Percentiles rank a stretch among this genome's conserved stretches.
Conservation (phyloP, 108 stramenopile species). For the Nitzschia sp. region DNA sequence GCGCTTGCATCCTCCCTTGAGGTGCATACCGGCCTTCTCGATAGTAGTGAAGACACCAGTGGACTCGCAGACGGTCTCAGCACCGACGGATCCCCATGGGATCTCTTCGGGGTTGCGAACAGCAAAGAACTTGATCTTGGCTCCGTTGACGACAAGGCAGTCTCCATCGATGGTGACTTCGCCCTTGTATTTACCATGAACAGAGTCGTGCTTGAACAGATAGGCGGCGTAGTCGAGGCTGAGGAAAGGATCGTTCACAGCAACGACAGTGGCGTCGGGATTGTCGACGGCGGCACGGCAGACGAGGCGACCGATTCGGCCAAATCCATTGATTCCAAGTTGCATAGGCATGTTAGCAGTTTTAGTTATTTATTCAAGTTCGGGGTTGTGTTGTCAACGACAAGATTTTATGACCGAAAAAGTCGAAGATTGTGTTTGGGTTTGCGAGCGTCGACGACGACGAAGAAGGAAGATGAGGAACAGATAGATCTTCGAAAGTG, state of each 20-base stretch:
- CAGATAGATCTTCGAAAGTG: too few species aligned
- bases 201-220: conserved; percentile 97
- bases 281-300: conserved; percentile 91
- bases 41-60: conserved; percentile 96
- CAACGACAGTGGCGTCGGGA: conserved; percentile 82
- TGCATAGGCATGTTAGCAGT: conserved; percentile 51
- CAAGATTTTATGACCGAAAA: neutral
- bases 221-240: conserved; percentile 86
- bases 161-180: conserved; percentile 76
- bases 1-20: conserved; percentile 95
- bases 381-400: neutral
- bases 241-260: conserved; percentile 95
- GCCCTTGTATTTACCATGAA: conserved; percentile 90
- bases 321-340: conserved; percentile 96
- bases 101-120: conserved; percentile 89
- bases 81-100: conserved; percentile 89
- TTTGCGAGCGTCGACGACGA: too few species aligned
- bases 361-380: neutral
- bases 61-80: conserved; percentile 92
- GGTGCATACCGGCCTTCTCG: conserved; percentile 85
- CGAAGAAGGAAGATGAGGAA: too few species aligned
- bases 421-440: too few species aligned
- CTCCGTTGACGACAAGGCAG: conserved; percentile 86
- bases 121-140: conserved; percentile 80
- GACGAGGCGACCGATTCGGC: conserved; percentile 96